Evolutionary conservation across 1,284 basidiomycete genomes (phyloP).

Genomic region (Pseudozyma thailandica): DNA sequence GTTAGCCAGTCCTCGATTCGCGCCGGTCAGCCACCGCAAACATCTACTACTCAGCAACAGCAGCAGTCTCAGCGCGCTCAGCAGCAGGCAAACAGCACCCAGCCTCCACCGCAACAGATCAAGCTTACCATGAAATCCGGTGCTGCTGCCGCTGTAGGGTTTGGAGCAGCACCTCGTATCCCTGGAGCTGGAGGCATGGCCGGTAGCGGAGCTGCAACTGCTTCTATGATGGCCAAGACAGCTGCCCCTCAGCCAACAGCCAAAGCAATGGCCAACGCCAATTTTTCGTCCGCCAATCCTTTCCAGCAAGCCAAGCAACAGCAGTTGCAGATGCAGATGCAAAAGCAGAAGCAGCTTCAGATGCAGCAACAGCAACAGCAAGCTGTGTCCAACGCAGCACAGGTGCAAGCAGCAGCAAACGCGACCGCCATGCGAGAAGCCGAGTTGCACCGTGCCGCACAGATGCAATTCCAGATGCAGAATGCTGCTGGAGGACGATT

Average conservation of each 20-base stretch:
- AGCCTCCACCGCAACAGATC: constrained; percentile 41
- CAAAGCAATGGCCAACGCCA: constrained; percentile 43
- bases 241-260: constrained; percentile 12
- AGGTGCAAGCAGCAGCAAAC: constrained; percentile 21
- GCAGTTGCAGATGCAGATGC: constrained; percentile 41
- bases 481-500: constrained; percentile 35
- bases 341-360: constrained; percentile 27
- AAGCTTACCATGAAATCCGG: constrained; percentile 42
- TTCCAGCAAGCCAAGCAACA: constrained; percentile 55
- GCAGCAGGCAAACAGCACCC: constrained; percentile 13
- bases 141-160: constrained; percentile 24
- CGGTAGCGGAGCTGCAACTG: constrained; percentile 25
- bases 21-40: constrained; percentile 17
- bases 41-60: constrained; percentile 13
- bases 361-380: constrained; percentile 23
- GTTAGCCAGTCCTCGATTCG: constrained; percentile 45
- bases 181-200: constrained; percentile 28
- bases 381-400: constrained; percentile 15
- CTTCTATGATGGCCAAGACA: constrained; percentile 27
- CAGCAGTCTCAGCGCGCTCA: constrained; percentile 19
- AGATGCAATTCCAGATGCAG: constrained; percentile 35
- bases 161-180: constrained; percentile 42
- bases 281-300: constrained; percentile 44
- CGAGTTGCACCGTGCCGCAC: constrained; percentile 37
- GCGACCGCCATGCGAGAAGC: constrained; percentile 33